These are phyloP conservation scores for Acephala macrosclerotiorum DNA, from an alignment of 2,329 filamentous ascomycete genomes.

Conservation along the genomic window DNA sequence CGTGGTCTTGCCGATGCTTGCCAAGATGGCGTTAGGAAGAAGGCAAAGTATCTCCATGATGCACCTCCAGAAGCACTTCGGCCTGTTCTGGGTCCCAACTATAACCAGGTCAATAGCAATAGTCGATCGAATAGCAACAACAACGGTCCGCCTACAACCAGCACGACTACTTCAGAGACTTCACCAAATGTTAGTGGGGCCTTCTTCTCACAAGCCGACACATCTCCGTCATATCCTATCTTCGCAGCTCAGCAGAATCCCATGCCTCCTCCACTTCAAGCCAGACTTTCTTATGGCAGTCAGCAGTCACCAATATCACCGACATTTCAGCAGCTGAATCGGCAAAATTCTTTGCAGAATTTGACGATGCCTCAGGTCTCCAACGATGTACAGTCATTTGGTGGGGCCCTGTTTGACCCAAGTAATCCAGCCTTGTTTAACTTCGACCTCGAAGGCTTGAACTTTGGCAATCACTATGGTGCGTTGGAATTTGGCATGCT, in stretches of 20 bases:
- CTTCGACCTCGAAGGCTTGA: conserved; percentile 91
- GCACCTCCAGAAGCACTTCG: conserved; percentile 88
- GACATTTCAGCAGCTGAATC: conserved; percentile 66
- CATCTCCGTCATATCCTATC: conserved; percentile 42
- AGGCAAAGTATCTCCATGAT: conserved; percentile 98
- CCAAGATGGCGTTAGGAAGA: conserved; percentile 96
- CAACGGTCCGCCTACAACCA: conserved; percentile 31
- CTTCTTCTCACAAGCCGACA: conserved; percentile 44
- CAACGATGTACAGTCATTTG: conserved; percentile 57
- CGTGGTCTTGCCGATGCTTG: conserved; percentile 89
- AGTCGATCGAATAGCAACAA: conserved; percentile 42
- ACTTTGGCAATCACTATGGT: conserved; percentile 96
- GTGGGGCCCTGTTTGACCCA: conserved; percentile 78
- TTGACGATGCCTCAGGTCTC: conserved; percentile 51
- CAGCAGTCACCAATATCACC: conserved; percentile 80
- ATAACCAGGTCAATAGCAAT: conserved; percentile 63
- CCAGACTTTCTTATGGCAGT: conserved; percentile 62
- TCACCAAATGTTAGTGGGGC: conserved; percentile 36
- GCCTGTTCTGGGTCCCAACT: conserved; percentile 79
- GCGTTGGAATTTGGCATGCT: conserved; percentile 96
- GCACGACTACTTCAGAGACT: conserved; percentile 40
- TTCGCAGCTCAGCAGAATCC: conserved; percentile 54
- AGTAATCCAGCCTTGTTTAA: conserved; percentile 94
- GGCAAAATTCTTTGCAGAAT: conserved; percentile 53
- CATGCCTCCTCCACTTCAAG: conserved; percentile 60